phyloP scores from a whole-genome alignment of 2,329 filamentous ascomycete genomes.

The Fusarium verrucosum region DNA sequence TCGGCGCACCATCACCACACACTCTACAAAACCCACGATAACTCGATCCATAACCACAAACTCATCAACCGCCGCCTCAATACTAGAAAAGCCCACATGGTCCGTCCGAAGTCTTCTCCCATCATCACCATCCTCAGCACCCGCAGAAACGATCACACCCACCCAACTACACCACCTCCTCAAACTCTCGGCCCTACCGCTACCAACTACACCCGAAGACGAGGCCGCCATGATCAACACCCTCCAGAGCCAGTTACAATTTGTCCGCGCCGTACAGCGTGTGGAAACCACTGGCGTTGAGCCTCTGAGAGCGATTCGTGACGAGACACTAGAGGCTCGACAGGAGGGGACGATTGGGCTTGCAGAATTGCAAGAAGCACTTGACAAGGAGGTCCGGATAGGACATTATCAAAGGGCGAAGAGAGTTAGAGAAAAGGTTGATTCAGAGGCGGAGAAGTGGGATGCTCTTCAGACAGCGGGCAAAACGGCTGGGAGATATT shows the following conservation, averaged over 20 bases:
- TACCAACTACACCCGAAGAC: conserved; percentile 68
- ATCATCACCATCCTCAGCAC: conserved; percentile 40
- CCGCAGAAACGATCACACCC: conserved; percentile 63
- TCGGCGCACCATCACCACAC: conserved; percentile 32
- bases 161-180: conserved; percentile 83
- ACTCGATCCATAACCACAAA: conserved; percentile 14
- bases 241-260: conserved; percentile 84
- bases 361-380: conserved; percentile 62
- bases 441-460: conserved; percentile 69
- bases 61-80: conserved; percentile 45
- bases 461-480: conserved; percentile 74
- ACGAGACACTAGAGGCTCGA: conserved; percentile 75
- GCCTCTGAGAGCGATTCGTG: conserved; percentile 81
- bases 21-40: background rate
- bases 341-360: conserved; percentile 68
- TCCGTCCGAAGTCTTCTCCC: conserved; percentile 81
- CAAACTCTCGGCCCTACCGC: conserved; percentile 86
- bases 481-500: conserved; percentile 75
- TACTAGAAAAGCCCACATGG: conserved; percentile 80
- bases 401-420: conserved; percentile 63
- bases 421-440: conserved; percentile 49
- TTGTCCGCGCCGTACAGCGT: conserved; percentile 85
- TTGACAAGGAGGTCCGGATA: conserved; percentile 68
- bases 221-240: conserved; percentile 77
- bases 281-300: conserved; percentile 78